Percentiles rank a stretch among this genome's conserved stretches.
Evolutionary conservation across 345 rosid species (phyloP).

Genomic region (Arabidopsis thaliana): DNA sequence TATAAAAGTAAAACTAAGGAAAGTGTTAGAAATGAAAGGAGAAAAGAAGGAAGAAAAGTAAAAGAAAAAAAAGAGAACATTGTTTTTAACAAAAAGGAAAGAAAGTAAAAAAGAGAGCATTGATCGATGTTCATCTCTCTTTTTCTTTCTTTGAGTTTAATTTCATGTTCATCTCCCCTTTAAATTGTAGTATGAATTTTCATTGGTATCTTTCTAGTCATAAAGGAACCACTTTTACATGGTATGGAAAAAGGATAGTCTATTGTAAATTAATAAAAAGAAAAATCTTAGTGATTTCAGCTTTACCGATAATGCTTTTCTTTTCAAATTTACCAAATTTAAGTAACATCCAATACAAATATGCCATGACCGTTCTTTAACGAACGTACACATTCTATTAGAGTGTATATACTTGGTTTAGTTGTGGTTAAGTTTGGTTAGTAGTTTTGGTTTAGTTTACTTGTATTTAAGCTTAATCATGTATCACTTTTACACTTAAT

Average conservation of each 20-base stretch:
- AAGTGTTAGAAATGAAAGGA: not conserved
- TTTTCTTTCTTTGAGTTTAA: conserved; percentile 6
- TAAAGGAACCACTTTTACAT: conserved; percentile 2
- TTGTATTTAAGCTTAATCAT: too few relatives aligned
- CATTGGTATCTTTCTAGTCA: conserved; percentile 10
- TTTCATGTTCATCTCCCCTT: conserved; percentile 29
- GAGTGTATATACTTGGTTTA: too few relatives aligned
- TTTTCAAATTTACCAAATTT: not conserved
- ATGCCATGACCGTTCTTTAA: too few relatives aligned
- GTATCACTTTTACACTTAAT: too few relatives aligned
- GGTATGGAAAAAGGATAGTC: not conserved
- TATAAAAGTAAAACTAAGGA: not conserved
- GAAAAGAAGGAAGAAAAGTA: not conserved
- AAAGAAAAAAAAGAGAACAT: not conserved
- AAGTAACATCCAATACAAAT: not conserved
- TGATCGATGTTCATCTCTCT: conserved; percentile 2
- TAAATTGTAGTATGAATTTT: conserved; percentile 7
- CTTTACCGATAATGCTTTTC: not conserved
- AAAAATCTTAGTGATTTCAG: not conserved
- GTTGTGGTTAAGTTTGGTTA: too few relatives aligned
- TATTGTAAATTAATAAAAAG: not conserved
- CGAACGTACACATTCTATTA: too few relatives aligned
- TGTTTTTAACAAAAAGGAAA: too few relatives aligned
- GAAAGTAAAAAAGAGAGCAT: conserved; percentile 1
- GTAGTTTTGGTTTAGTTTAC: too few relatives aligned